Base-by-base conservation (phyloP, 2,329 filamentous ascomycete genomes). In the Penicillium sp. region DNA sequence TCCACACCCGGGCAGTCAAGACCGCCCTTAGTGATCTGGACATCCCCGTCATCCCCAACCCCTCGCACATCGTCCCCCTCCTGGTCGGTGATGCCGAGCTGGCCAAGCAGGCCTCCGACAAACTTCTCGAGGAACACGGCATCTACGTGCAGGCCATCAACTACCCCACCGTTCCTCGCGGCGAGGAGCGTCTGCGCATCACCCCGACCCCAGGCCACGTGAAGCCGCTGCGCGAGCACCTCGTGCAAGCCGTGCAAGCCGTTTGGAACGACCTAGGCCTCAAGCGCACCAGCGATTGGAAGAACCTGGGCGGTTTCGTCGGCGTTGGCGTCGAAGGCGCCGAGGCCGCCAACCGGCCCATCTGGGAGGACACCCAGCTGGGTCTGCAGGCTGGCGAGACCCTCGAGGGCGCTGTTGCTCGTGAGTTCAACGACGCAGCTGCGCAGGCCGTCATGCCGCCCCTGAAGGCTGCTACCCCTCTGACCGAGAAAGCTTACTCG, bases 71-170 rank as follows among this genome's bases (percentile, higher is more conserved):
- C 70, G 83, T 99, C 50, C 94, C 94, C 4, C 84, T 97, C 53
- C 83, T 99, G 13, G 93, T 99, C 48, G 94, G 94, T 57, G 94
- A 96, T 69, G 94, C 94, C 45, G 92, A 94, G 76, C 79, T 95
- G 39, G 94, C 94, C 57, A 97, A 94, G 81, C 82, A 88, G 66
- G 94, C 94, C 8, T 96, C 90, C 24, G 94, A 99, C 72, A 86
- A 96, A 79, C 85, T 99, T 22, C 84, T 99, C 14, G 86, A 89
- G 64, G 89, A 96, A 64, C 89, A 96, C 79, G 85, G 87, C 59
- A 97, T 99, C 72, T 99, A 99, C 72, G 94, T 99, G 26, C 94
- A 99, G 78, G 92, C 91, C 53, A 97, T 99, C 83, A 99, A 99
- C 79, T 97, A 97, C 77, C 94, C 94, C 2, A 99, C 94, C 50